A percentile compares a stretch with the other conserved stretches of the same genome.
Evolutionary conservation across 1,284 basidiomycete species (phyloP).

Genomic region (Xerocomus nothofagi): DNA sequence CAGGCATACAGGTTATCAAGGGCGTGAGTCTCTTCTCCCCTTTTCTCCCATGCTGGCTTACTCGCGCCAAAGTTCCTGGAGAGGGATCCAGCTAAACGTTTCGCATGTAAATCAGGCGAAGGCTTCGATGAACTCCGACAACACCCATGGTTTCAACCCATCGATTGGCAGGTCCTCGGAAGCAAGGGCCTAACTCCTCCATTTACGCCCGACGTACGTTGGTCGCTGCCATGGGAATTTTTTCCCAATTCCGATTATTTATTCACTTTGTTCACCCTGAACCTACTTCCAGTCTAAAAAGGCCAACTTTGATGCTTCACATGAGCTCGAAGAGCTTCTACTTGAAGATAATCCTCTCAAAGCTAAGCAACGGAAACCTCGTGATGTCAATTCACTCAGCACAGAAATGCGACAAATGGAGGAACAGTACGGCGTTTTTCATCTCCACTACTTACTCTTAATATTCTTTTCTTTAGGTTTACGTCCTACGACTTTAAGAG

Average conservation of each 20-base stretch:
- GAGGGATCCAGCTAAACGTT: constrained; percentile 76
- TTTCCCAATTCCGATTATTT: neutral
- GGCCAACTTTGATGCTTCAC: constrained; percentile 99
- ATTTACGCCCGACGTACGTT: constrained; percentile 88
- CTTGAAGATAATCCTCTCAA: constrained; percentile 97
- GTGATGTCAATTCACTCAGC: constrained; percentile 78
- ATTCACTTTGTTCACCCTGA: neutral
- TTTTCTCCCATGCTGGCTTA: constrained; percentile 12
- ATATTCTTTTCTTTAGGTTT: constrained; percentile 47
- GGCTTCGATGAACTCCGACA: constrained; percentile 75
- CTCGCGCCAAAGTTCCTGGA: constrained; percentile 68
- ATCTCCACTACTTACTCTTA: neutral
- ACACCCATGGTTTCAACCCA: constrained; percentile 84
- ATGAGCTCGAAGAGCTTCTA: constrained; percentile 94
- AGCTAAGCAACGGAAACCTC: constrained; percentile 89
- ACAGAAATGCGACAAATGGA: constrained; percentile 97
- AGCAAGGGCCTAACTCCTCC: constrained; percentile 80
- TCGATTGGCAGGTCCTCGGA: constrained; percentile 88
- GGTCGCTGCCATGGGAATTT: neutral
- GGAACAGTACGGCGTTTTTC: constrained; percentile 73
- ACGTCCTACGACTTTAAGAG: constrained; percentile 82
- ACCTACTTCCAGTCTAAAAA: constrained; percentile 75
- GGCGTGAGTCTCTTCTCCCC: constrained; percentile 48
- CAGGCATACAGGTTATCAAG: constrained; percentile 66
- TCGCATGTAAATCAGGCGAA: constrained; percentile 83